Evolutionary conservation across 352 stramenopile species (phyloP).

Genomic region (Globisporangium viniferum): DNA sequence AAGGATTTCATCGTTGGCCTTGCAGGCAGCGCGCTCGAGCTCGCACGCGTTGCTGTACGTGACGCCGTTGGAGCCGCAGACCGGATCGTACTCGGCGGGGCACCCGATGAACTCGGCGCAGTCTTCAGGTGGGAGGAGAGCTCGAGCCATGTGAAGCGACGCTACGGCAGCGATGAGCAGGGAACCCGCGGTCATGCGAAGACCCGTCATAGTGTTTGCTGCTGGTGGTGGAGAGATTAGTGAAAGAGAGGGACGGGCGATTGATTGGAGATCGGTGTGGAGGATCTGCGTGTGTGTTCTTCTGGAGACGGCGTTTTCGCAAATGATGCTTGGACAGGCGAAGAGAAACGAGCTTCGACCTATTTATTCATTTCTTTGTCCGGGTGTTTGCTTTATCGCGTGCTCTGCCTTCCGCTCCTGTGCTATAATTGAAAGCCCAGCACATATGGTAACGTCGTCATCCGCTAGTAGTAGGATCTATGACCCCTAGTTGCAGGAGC

Average conservation of each 20-base stretch:
- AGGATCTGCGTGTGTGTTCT: background rate
- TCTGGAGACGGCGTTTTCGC: background rate
- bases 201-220: background rate
- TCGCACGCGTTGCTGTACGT: conserved; percentile 25
- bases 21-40: conserved; percentile 15
- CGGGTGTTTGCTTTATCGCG: too few relatives aligned
- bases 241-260: too few relatives aligned
- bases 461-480: too few relatives aligned
- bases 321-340: background rate
- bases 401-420: too few relatives aligned
- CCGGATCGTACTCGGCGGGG: conserved; percentile 4
- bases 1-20: conserved; percentile 5
- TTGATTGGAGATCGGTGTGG: background rate
- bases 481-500: background rate
- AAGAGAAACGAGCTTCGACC: background rate
- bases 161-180: background rate
- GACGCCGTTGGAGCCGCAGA: conserved; percentile 21
- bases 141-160: background rate
- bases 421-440: too few relatives aligned
- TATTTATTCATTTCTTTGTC: too few relatives aligned
- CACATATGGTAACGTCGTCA: too few relatives aligned
- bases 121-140: background rate
- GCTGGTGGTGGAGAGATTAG: background rate
- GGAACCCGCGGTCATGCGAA: background rate
- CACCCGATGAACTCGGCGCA: conserved; percentile 7